phyloP scores from a whole-genome alignment of 805 yeast species.

The Wickerhamia fluorescens region DNA sequence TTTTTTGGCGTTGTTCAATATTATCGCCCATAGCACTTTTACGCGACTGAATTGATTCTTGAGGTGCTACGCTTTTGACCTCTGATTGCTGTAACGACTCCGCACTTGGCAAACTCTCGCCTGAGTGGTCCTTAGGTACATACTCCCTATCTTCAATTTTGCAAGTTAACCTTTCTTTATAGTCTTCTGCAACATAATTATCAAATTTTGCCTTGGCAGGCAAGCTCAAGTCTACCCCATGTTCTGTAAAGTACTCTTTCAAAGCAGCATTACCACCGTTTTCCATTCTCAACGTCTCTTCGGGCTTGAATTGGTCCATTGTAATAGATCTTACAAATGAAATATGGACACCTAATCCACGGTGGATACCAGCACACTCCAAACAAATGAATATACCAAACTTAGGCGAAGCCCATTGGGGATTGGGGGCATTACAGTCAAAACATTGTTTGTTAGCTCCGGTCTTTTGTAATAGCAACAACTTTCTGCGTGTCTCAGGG shows the following conservation, averaged over 20 bases:
- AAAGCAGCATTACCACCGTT: conserved; percentile 85
- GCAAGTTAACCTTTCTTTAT: conserved; percentile 73
- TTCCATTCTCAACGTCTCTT: conserved; percentile 87
- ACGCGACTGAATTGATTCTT: conserved; percentile 32
- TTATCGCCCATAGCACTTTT: conserved; percentile 22
- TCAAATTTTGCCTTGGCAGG: conserved; percentile 75
- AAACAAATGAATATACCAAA: conserved; percentile 95
- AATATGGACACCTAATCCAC: conserved; percentile 94
- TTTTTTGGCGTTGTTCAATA: conserved; percentile 42
- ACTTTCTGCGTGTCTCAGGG: conserved; percentile 83
- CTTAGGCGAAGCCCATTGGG: conserved; percentile 99
- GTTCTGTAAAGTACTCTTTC: conserved; percentile 54
- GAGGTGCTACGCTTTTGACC: conserved; percentile 4
- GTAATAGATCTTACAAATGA: conserved; percentile 95
- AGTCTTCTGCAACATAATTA: conserved; percentile 90
- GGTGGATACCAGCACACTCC: conserved; percentile 96
- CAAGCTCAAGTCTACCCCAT: conserved; percentile 61
- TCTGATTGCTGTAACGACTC: background rate
- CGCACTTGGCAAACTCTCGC: conserved; percentile 23
- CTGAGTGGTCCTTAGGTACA: conserved; percentile 55
- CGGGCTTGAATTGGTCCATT: conserved; percentile 97
- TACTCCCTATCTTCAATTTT: conserved; percentile 68
- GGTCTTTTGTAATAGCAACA: conserved; percentile 65
- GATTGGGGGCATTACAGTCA: conserved; percentile 93
- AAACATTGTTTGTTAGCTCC: conserved; percentile 85